Percentiles rank a stretch among this genome's conserved stretches.
These are phyloP conservation scores for Coemansia sp. DNA, from an alignment of 192 early-diverging fungal genomes.

Conservation along the genomic window DNA sequence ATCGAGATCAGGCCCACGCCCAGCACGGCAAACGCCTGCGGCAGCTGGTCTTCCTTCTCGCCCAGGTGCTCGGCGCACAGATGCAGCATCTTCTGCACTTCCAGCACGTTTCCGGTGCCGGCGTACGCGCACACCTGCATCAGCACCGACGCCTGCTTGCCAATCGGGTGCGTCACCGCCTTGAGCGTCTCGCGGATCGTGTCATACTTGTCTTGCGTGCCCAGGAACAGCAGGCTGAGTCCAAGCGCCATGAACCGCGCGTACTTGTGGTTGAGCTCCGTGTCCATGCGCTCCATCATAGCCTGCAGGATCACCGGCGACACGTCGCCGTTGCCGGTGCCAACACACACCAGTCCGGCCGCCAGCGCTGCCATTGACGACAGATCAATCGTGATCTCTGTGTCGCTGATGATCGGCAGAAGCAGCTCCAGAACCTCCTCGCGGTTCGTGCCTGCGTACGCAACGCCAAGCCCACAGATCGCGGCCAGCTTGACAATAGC, in stretches of 20 bases:
- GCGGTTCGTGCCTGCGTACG: constrained; percentile 87
- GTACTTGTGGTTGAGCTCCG: constrained; percentile 81
- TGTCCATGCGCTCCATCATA: constrained; percentile 92
- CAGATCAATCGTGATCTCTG: constrained; percentile 79
- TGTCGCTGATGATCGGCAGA: constrained; percentile 78
- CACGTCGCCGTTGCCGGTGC: constrained; percentile 86
- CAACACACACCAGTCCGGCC: constrained; percentile 91
- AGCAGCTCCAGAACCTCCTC: constrained; percentile 84
- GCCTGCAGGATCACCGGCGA: constrained; percentile 88
- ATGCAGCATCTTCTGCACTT: constrained; percentile 95
- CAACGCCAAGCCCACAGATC: constrained; percentile 89
- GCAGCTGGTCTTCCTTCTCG: constrained; percentile 77
- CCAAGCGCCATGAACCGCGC: constrained; percentile 94
- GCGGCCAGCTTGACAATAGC: constrained; percentile 70
- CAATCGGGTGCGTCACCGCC: constrained; percentile 90
- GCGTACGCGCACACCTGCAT: constrained; percentile 90
- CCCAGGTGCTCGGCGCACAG: constrained; percentile 94
- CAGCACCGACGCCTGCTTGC: constrained; percentile 83
- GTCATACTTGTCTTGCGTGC: constrained; percentile 88
- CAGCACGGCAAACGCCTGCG: constrained; percentile 94
- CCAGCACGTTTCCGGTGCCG: constrained; percentile 95
- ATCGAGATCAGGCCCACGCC: constrained; percentile 95
- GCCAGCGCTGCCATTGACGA: constrained; percentile 87
- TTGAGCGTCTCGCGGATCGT: constrained; percentile 92
- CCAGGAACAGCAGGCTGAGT: constrained; percentile 84